A percentile compares a stretch with the other conserved stretches of the same genome.
Conservation (phyloP, 2,329 filamentous ascomycete species). For the Colletotrichum sp. region DNA sequence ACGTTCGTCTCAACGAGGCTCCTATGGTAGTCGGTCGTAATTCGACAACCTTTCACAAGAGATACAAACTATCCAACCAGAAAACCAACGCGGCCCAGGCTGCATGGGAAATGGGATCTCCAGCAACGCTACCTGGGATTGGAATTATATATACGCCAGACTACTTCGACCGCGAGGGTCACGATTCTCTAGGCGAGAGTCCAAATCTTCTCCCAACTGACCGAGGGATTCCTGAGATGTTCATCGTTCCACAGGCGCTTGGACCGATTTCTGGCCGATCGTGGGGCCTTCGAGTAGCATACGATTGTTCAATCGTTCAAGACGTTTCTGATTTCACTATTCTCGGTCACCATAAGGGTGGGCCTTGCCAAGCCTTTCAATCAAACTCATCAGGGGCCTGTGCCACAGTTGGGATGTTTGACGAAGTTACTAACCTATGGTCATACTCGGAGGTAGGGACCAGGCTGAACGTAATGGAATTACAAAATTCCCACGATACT, state of each 20-base stretch:
- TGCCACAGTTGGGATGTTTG: fast-evolving
- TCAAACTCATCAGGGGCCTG: not conserved
- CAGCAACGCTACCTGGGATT: slow-evolving; percentile 4
- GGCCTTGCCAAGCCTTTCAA: too few relatives aligned
- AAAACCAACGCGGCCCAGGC: fast-evolving
- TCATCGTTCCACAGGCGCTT: slow-evolving; percentile 17
- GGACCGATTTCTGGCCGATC: slow-evolving; percentile 4
- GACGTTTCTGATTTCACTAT: slow-evolving; percentile 16
- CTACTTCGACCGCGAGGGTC: not conserved
- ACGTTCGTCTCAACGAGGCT: not conserved
- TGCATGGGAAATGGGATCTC: slow-evolving; percentile 3
- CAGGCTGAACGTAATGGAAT: not conserved
- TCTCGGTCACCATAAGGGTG: not conserved
- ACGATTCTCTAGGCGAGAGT: not conserved
- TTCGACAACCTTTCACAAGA: not conserved
- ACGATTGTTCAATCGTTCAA: slow-evolving; percentile 9
- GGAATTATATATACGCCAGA: slow-evolving; percentile 14
- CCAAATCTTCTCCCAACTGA: slow-evolving; percentile 14
- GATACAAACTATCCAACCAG: not conserved
- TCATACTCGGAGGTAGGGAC: not conserved
- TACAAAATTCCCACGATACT: fast-evolving
- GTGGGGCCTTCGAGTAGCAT: slow-evolving; percentile 16
- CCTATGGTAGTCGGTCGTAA: slow-evolving; percentile 9
- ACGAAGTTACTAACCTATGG: not conserved
- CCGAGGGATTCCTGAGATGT: slow-evolving; percentile 12